Percentiles rank a stretch among this genome's conserved stretches.
Conservation (phyloP, 2,329 filamentous ascomycete genomes). For the Zasmidium cellare region DNA sequence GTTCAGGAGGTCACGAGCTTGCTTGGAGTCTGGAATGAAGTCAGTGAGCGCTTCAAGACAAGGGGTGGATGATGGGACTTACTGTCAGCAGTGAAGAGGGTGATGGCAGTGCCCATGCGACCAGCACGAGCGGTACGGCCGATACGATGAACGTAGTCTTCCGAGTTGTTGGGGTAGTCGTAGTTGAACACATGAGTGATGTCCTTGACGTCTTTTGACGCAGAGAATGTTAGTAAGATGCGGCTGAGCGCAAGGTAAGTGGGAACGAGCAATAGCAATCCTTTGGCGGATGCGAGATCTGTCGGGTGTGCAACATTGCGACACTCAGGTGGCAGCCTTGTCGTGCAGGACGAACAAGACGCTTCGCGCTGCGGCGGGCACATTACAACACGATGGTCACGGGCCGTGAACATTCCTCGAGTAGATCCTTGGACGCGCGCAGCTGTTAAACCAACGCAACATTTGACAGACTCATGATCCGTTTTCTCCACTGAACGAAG, state of each 20-base stretch:
- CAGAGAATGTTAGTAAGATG: slow-evolving; percentile 46
- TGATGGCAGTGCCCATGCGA: slow-evolving; percentile 93
- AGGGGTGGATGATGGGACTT: slow-evolving; percentile 49
- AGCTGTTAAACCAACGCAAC: slow-evolving; percentile 66
- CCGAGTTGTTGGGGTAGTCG: slow-evolving; percentile 95
- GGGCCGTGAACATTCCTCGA: slow-evolving; percentile 57
- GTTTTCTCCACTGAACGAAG: slow-evolving; percentile 77
- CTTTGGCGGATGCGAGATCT: slow-evolving; percentile 53
- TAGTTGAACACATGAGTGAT: slow-evolving; percentile 99
- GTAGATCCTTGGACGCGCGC: slow-evolving; percentile 66
- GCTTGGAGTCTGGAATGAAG: slow-evolving; percentile 48
- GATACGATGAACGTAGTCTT: slow-evolving; percentile 70
- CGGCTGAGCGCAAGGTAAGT: slow-evolving; percentile 34
- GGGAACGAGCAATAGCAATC: slow-evolving; percentile 47
- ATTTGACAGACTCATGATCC: slow-evolving; percentile 65
- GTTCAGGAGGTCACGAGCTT: slow-evolving; percentile 90
- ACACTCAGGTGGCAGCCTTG: slow-evolving; percentile 30
- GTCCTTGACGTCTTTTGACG: slow-evolving; percentile 95
- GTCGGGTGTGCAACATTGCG: slow-evolving; percentile 33
- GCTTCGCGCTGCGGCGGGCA: slow-evolving; percentile 30
- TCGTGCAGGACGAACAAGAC: slow-evolving; percentile 18
- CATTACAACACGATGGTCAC: slow-evolving; percentile 44
- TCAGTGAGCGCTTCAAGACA: slow-evolving; percentile 32
- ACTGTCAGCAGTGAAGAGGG: slow-evolving; percentile 99
- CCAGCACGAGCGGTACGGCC: slow-evolving; percentile 72